Conservation (phyloP, 1,284 basidiomycete genomes). For the Exobasidium rhododendri region DNA sequence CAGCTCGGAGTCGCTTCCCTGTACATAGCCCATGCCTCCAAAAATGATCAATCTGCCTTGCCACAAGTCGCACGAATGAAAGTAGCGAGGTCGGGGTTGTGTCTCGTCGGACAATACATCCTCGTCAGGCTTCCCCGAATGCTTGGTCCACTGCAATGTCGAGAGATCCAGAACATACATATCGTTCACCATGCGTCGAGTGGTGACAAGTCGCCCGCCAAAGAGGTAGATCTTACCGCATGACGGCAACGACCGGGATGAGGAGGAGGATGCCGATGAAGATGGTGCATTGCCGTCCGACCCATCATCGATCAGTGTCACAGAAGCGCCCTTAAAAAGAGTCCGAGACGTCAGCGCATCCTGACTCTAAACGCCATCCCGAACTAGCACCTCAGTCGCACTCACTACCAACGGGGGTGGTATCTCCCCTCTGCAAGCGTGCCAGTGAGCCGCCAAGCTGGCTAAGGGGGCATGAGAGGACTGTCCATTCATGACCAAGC, state of each 20-base stretch:
- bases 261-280: background rate
- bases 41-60: conserved; percentile 44
- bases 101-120: conserved; percentile 7
- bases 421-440: conserved; percentile 31
- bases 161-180: conserved; percentile 42
- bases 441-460: conserved; percentile 20
- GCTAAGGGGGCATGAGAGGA: conserved; percentile 14
- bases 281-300: conserved; percentile 3
- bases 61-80: conserved; percentile 49
- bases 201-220: conserved; percentile 46
- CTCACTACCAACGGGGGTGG: conserved; percentile 44
- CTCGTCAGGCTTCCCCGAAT: conserved; percentile 5
- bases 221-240: conserved; percentile 38
- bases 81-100: conserved; percentile 44
- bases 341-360: background rate
- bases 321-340: conserved; percentile 47
- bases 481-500: background rate
- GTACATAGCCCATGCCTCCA: conserved; percentile 46
- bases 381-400: too few relatives aligned
- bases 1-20: conserved; percentile 16
- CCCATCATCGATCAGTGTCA: conserved; percentile 35
- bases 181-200: conserved; percentile 41
- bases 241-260: conserved; percentile 1
- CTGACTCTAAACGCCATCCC: too few relatives aligned
- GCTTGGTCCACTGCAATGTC: conserved; percentile 32